These are phyloP conservation scores for Ascochyta viciae-villosae DNA, from an alignment of 2,329 filamentous ascomycete genomes.

Conservation along the genomic window DNA sequence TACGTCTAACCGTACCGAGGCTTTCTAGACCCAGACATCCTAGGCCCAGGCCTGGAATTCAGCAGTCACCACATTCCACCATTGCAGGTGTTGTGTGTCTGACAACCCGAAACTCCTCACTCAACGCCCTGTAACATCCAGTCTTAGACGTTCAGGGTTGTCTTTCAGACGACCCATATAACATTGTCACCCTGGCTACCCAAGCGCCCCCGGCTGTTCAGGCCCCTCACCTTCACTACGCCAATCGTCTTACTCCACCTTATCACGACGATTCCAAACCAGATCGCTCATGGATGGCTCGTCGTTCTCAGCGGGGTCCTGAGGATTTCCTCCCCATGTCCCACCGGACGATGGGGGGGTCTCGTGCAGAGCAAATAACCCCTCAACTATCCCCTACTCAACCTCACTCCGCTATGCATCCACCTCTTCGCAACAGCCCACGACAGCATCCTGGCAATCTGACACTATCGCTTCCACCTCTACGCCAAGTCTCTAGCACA, in stretches of 20 bases:
- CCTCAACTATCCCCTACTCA: slow-evolving; percentile 40
- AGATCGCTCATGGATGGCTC: slow-evolving; percentile 47
- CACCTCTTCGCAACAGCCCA: slow-evolving; percentile 30
- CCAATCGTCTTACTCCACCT: slow-evolving; percentile 42
- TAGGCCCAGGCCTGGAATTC: slow-evolving; percentile 4
- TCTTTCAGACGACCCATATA: slow-evolving; percentile 15
- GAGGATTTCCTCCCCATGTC: slow-evolving; percentile 43
- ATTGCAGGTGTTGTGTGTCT: neutral
- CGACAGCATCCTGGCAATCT: slow-evolving; percentile 26
- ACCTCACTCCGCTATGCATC: slow-evolving; percentile 35
- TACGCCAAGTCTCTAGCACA: slow-evolving; percentile 45
- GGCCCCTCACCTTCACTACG: slow-evolving; percentile 43
- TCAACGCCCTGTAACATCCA: neutral
- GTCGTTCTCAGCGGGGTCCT: slow-evolving; percentile 40
- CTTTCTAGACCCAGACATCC: slow-evolving; percentile 1
- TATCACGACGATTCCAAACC: slow-evolving; percentile 41
- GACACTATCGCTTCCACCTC: slow-evolving; percentile 41
- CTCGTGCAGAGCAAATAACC: slow-evolving; percentile 35
- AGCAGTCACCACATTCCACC: slow-evolving; percentile 7
- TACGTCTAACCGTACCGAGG: slow-evolving; percentile 4
- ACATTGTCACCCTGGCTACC: slow-evolving; percentile 47
- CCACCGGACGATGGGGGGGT: slow-evolving; percentile 27
- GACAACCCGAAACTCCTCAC: neutral
- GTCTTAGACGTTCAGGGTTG: slow-evolving; percentile 8
- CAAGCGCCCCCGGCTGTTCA: slow-evolving; percentile 47